Percentiles rank a stretch among this genome's conserved stretches.
These are phyloP conservation scores for Conticribra weissflogii DNA, from an alignment of 108 stramenopile genomes.

Conservation along the genomic window DNA sequence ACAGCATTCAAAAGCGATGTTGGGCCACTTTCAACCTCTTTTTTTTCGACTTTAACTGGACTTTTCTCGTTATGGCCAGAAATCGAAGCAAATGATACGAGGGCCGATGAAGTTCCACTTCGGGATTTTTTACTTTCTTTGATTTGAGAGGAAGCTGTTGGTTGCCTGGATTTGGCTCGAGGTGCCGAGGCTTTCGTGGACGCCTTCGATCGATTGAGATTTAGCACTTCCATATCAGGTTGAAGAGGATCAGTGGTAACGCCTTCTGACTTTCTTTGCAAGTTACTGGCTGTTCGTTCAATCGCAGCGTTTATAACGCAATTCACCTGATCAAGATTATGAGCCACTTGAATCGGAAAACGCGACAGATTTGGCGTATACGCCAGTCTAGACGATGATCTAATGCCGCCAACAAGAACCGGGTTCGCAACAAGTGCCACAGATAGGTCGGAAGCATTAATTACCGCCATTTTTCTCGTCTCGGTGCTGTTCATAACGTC, in stretches of 20 bases:
- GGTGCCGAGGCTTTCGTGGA: too few species aligned
- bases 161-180: too few species aligned
- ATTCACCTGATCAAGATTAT: neutral
- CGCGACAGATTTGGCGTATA: neutral
- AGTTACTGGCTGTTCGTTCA: neutral
- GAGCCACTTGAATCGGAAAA: neutral
- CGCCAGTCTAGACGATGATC: slow-evolving; percentile 8
- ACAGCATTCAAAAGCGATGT: too few species aligned
- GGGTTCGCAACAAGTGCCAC: slow-evolving; percentile 1
- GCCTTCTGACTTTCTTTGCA: neutral
- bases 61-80: too few species aligned
- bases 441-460: slow-evolving; percentile 7
- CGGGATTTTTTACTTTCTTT: too few species aligned
- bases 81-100: too few species aligned
- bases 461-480: neutral
- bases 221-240: neutral
- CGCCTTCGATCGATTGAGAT: too few species aligned
- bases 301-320: neutral
- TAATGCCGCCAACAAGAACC: slow-evolving; percentile 7
- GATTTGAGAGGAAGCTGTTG: too few species aligned
- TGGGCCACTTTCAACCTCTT: too few species aligned
- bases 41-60: too few species aligned
- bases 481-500: neutral
- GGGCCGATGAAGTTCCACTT: too few species aligned
- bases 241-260: neutral